These are phyloP conservation scores for Lanmaoa rubissima DNA, from an alignment of 768 basidiomycete species.

Conservation along the genomic window DNA sequence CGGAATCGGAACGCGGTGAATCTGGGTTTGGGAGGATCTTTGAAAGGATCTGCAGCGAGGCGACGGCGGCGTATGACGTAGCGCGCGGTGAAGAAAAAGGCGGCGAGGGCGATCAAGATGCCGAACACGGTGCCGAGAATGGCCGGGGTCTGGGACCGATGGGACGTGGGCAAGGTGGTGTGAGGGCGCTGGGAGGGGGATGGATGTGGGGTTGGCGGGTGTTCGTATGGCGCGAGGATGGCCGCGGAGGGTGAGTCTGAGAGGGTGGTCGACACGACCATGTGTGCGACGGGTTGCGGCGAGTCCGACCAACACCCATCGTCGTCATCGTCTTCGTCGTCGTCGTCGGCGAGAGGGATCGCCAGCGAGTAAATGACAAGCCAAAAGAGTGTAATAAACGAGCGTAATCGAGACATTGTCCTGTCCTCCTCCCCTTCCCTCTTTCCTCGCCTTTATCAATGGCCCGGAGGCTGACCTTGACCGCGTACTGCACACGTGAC, in stretches of 20 bases:
- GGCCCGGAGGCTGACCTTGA: slow-evolving; percentile 19
- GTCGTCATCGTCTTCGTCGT: slow-evolving; percentile 3
- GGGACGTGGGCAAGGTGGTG: slow-evolving; percentile 6
- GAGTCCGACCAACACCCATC: background rate
- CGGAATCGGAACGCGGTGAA: slow-evolving; percentile 4
- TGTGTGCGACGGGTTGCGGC: background rate
- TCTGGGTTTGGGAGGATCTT: slow-evolving; percentile 5
- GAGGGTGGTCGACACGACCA: background rate
- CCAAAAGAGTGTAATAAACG: slow-evolving; percentile 20
- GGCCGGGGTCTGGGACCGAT: slow-evolving; percentile 6
- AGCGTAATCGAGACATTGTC: slow-evolving; percentile 18
- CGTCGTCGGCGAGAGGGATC: slow-evolving; percentile 12
- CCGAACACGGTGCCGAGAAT: slow-evolving; percentile 20
- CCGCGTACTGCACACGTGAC: slow-evolving; percentile 11
- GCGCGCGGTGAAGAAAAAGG: background rate
- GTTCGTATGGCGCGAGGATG: slow-evolving; percentile 16
- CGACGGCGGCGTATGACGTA: slow-evolving; percentile 15
- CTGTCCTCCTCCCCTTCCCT: background rate
- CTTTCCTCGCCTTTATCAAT: slow-evolving; percentile 8
- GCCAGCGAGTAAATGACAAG: background rate
- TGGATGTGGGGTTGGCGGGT: slow-evolving; percentile 6
- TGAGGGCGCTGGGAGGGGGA: slow-evolving; percentile 10
- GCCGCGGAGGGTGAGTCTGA: background rate
- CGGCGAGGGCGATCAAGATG: slow-evolving; percentile 13
- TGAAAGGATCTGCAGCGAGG: slow-evolving; percentile 8